Conservation (phyloP, 495 filamentous ascomycete species). For the Usnea hakonensis region DNA sequence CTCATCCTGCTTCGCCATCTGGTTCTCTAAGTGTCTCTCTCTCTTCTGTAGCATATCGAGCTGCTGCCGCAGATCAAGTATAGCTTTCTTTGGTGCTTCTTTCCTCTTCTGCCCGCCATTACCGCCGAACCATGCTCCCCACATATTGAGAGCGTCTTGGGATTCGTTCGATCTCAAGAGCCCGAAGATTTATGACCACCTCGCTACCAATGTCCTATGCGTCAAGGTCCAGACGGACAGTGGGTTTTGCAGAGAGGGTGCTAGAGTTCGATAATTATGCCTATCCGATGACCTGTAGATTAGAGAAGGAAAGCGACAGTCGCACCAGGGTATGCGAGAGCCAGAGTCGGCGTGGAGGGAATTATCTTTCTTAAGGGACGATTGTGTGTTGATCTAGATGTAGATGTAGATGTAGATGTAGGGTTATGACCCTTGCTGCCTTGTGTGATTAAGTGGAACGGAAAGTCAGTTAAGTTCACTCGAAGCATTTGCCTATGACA, state of each 20-base stretch:
- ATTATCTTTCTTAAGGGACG: not conserved
- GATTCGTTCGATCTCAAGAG: not conserved
- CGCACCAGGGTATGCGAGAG: not conserved
- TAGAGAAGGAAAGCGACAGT: not conserved
- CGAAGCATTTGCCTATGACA: constrained; percentile 9
- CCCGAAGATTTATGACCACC: not conserved
- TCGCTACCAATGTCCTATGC: not conserved
- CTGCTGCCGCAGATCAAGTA: constrained; percentile 77
- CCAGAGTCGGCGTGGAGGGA: not conserved
- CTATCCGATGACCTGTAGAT: not conserved
- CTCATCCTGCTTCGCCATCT: constrained; percentile 88
- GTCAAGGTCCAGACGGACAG: not conserved
- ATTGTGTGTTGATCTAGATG: not conserved
- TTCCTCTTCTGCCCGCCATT: constrained; percentile 73
- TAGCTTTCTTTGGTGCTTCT: constrained; percentile 94
- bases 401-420: too few relatives aligned
- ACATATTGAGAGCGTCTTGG: constrained; percentile 42
- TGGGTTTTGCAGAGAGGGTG: not conserved
- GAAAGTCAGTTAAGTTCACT: not conserved
- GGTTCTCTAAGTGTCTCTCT: constrained; percentile 79
- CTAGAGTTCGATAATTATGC: not conserved
- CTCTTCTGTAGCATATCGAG: constrained; percentile 97
- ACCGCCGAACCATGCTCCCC: constrained; percentile 73
- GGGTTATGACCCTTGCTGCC: not conserved
- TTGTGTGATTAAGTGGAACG: not conserved